These are phyloP conservation scores for Blastocystis hominis DNA, from an alignment of 352 stramenopile species.

Conservation along the genomic window DNA sequence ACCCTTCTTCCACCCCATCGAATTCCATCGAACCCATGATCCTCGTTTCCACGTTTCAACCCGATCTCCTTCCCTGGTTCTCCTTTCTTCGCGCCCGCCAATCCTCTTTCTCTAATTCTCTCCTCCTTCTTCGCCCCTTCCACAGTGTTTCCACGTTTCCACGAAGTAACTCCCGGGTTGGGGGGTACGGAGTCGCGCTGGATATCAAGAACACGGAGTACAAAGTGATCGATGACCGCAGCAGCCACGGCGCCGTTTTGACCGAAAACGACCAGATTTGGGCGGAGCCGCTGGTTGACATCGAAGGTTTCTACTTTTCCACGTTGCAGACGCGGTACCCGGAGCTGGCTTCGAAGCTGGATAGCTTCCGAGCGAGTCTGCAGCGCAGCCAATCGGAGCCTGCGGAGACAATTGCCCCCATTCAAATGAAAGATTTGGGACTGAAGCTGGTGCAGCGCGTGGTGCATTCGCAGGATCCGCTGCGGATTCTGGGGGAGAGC, in stretches of 20 bases:
- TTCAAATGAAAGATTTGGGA: conserved; percentile 76
- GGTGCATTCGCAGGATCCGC: conserved; percentile 68
- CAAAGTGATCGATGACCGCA: conserved; percentile 82
- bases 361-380: conserved; percentile 25
- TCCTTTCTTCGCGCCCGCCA: not conserved
- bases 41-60: not conserved
- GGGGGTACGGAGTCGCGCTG: conserved; percentile 80
- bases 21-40: not conserved
- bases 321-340: conserved; percentile 58
- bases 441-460: conserved; percentile 71
- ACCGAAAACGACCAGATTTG: conserved; percentile 37
- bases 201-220: conserved; percentile 95
- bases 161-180: conserved; percentile 66
- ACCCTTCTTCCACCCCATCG: too few species aligned
- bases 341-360: conserved; percentile 61
- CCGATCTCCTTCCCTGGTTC: not conserved
- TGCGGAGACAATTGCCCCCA: conserved; percentile 63
- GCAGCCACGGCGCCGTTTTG: not conserved
- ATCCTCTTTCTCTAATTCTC: not conserved
- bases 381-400: conserved; percentile 60
- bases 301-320: conserved; percentile 61
- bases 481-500: conserved; percentile 71
- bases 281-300: conserved; percentile 7
- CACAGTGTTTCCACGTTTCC: not conserved
- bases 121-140: conserved; percentile 1